phyloP scores from a whole-genome alignment of 352 stramenopile species.

The Phytopythium aichiense region DNA sequence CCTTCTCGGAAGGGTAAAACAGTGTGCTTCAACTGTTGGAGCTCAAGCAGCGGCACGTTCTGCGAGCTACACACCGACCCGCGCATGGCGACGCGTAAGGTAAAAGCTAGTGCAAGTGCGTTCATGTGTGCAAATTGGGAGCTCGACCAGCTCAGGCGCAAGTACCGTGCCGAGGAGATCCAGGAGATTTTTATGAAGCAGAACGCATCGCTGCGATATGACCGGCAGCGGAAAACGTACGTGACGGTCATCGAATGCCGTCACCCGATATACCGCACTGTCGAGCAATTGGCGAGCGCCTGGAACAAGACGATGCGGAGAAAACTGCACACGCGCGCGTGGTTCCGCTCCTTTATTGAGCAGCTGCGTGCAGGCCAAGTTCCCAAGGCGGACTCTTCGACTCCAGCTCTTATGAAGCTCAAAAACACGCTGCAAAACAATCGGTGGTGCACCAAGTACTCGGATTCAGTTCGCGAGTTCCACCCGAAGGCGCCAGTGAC shows the following conservation, averaged over 20 bases:
- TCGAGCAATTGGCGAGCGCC: conserved; percentile 36
- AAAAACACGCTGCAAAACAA: conserved; percentile 80
- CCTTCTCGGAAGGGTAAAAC: conserved; percentile 10
- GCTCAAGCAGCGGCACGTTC: conserved; percentile 74
- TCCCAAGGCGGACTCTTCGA: conserved; percentile 31
- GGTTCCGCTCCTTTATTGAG: conserved; percentile 90
- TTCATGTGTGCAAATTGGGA: conserved; percentile 93
- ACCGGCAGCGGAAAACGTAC: conserved; percentile 85
- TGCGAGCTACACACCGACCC: conserved; percentile 66
- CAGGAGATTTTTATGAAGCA: conserved; percentile 92
- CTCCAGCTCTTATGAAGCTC: conserved; percentile 71
- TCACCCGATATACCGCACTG: conserved; percentile 89
- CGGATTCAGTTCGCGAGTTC: conserved; percentile 48
- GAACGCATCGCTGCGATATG: conserved; percentile 84
- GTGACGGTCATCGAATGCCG: conserved; percentile 84
- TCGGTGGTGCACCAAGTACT: conserved; percentile 64
- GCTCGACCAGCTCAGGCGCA: conserved; percentile 79
- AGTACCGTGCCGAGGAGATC: conserved; percentile 89
- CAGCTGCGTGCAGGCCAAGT: conserved; percentile 67
- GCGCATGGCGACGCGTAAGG: conserved; percentile 35
- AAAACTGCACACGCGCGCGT: conserved; percentile 80
- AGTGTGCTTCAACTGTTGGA: conserved; percentile 94
- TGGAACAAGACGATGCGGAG: conserved; percentile 89
- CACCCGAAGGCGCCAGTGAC: conserved; percentile 83
- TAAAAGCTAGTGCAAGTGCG: conserved; percentile 59